Percentiles rank a stretch among this genome's conserved stretches.
These are phyloP conservation scores for Irineochytrium annulatum DNA, from an alignment of 192 early-diverging fungal genomes.

Conservation along the genomic window DNA sequence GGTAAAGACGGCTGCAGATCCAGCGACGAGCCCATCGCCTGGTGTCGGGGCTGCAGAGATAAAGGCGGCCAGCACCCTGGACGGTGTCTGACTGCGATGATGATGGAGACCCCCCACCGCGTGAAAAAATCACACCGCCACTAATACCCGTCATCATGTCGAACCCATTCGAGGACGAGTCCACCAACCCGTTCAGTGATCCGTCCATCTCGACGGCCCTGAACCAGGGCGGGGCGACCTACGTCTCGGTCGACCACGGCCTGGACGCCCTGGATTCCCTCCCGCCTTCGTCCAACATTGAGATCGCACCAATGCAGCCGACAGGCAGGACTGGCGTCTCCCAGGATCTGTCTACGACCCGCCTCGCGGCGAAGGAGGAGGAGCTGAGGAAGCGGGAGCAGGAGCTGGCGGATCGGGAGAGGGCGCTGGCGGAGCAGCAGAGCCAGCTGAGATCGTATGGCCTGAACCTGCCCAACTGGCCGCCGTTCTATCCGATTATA, in stretches of 20 bases:
- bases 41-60: no score
- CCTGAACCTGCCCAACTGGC: constrained; percentile 66
- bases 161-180: constrained; percentile 33
- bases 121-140: no score
- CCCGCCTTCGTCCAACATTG: neutral
- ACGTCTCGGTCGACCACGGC: neutral
- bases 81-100: no score
- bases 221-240: neutral
- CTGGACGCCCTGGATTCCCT: neutral
- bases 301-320: neutral
- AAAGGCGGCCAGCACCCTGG: no score
- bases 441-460: constrained; percentile 53
- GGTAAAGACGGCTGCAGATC: no score
- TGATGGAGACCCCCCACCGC: no score
- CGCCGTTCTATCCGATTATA: constrained; percentile 77
- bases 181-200: constrained; percentile 52
- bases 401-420: constrained; percentile 73
- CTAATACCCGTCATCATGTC: no score
- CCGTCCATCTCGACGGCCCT: constrained; percentile 16
- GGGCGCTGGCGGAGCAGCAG: constrained; percentile 61
- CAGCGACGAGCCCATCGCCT: no score
- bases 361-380: constrained; percentile 53
- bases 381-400: constrained; percentile 70
- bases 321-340: constrained; percentile 16
- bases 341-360: constrained; percentile 18